Evolutionary conservation across 768 basidiomycete species (phyloP).

Genomic region (Boletus reticuloceps): DNA sequence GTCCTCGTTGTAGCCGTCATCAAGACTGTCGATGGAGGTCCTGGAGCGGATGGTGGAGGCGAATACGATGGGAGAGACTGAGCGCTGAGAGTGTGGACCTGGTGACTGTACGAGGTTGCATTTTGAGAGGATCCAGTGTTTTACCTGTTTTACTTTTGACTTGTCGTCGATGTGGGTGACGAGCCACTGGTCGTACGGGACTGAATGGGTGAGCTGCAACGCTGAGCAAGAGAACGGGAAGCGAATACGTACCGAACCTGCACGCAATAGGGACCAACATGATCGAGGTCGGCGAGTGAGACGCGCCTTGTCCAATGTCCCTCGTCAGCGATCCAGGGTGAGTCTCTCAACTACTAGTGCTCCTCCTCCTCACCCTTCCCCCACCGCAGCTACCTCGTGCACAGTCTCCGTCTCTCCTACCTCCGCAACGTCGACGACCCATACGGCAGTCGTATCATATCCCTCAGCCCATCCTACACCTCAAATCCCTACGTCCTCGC

Average conservation of each 20-base stretch:
- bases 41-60: constrained; percentile 33
- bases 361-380: too few species aligned
- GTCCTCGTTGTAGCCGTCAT: constrained; percentile 31
- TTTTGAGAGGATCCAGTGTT: constrained; percentile 59
- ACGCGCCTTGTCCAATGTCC: constrained; percentile 40
- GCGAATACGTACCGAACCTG: constrained; percentile 48
- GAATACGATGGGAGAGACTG: constrained; percentile 70
- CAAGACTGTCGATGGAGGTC: constrained; percentile 24
- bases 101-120: constrained; percentile 41
- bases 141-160: constrained; percentile 63
- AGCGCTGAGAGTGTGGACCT: constrained; percentile 33
- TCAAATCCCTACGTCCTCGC: constrained; percentile 59
- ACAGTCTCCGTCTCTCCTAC: constrained; percentile 74
- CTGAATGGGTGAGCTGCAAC: constrained; percentile 28
- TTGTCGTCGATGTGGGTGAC: constrained; percentile 61
- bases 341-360: too few species aligned
- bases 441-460: constrained; percentile 77
- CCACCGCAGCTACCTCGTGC: constrained; percentile 64
- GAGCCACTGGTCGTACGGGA: constrained; percentile 76
- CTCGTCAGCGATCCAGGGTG: constrained; percentile 20
- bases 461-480: constrained; percentile 74
- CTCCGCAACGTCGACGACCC: constrained; percentile 81
- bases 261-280: constrained; percentile 47
- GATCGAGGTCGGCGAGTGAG: background rate
- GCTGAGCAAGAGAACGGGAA: background rate